phyloP scores from a whole-genome alignment of 2,329 filamentous ascomycete species.

The Hypoxylon sp. region DNA sequence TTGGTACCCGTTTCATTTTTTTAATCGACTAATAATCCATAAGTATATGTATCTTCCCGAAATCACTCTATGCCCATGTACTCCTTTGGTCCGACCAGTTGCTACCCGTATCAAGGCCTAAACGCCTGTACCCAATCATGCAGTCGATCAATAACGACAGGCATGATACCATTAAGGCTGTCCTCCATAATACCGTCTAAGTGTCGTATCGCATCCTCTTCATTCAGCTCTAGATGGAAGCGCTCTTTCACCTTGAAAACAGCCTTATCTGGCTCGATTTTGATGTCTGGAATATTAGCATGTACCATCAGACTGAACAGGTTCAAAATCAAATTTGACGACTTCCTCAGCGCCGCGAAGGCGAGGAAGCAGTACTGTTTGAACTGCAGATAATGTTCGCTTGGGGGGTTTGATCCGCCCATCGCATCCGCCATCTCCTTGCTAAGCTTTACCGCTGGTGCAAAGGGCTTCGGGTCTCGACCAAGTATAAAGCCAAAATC shows the following conservation, averaged over 20 bases:
- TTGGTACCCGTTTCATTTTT: not conserved
- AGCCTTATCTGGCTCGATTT: slow-evolving; percentile 89
- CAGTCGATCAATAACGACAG: slow-evolving; percentile 92
- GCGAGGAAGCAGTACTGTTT: slow-evolving; percentile 96
- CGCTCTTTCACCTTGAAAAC: slow-evolving; percentile 94
- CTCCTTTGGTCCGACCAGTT: no score
- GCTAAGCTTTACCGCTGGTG: slow-evolving; percentile 94
- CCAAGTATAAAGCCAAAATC: slow-evolving; percentile 99
- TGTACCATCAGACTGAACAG: slow-evolving; percentile 97
- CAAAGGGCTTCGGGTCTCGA: slow-evolving; percentile 96
- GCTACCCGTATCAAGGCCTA: slow-evolving; percentile 55
- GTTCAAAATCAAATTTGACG: slow-evolving; percentile 89
- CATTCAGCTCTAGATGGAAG: slow-evolving; percentile 88
- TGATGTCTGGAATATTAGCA: slow-evolving; percentile 95
- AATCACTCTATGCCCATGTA: no score
- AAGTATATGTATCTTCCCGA: no score
- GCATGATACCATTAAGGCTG: slow-evolving; percentile 86
- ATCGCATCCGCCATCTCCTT: slow-evolving; percentile 99
- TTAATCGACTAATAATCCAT: slow-evolving; percentile 1
- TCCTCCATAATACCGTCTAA: slow-evolving; percentile 92
- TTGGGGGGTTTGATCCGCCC: slow-evolving; percentile 77
- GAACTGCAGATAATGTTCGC: slow-evolving; percentile 83
- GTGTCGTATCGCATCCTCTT: slow-evolving; percentile 89
- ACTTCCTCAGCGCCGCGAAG: slow-evolving; percentile 90
- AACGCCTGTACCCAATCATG: slow-evolving; percentile 95